phyloP scores from a whole-genome alignment of 805 yeast species.

The Nakazawaea anatomiae region DNA sequence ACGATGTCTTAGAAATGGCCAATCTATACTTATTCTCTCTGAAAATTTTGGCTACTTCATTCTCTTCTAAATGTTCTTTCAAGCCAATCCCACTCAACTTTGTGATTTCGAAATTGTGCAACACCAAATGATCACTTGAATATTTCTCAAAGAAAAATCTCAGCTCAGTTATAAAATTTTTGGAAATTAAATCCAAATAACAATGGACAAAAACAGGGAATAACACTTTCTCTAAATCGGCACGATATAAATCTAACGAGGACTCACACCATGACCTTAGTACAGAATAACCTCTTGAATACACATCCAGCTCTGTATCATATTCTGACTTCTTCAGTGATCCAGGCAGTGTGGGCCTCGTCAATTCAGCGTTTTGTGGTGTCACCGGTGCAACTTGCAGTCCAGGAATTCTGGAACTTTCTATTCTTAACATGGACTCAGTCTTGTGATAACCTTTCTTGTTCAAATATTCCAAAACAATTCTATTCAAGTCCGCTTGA shows the following conservation, averaged over 20 bases:
- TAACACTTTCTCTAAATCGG: conserved; percentile 75
- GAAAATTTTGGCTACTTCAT: conserved; percentile 74
- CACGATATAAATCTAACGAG: conserved; percentile 85
- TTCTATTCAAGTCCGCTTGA: conserved; percentile 83
- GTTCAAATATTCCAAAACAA: conserved; percentile 86
- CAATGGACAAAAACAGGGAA: conserved; percentile 93
- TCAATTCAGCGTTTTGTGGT: conserved; percentile 34
- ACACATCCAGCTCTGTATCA: conserved; percentile 61
- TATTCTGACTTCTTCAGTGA: conserved; percentile 27
- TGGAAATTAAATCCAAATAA: conserved; percentile 70
- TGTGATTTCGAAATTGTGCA: conserved; percentile 75
- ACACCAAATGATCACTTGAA: conserved; percentile 62
- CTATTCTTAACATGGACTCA: conserved; percentile 89
- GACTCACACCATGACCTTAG: conserved; percentile 86
- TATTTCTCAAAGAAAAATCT: conserved; percentile 72
- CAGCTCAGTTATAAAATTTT: conserved; percentile 56
- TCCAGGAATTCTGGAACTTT: conserved; percentile 58
- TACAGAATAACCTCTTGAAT: conserved; percentile 73
- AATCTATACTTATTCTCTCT: conserved; percentile 68
- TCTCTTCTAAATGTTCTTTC: conserved; percentile 77
- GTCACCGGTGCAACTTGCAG: conserved; percentile 44
- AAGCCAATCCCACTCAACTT: conserved; percentile 68
- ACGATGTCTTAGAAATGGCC: conserved; percentile 73
- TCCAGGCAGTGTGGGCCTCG: conserved; percentile 25
- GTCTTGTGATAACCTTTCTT: conserved; percentile 94